Conservation (phyloP, 2,329 filamentous ascomycete species). For the Hypoxylon sp. region DNA sequence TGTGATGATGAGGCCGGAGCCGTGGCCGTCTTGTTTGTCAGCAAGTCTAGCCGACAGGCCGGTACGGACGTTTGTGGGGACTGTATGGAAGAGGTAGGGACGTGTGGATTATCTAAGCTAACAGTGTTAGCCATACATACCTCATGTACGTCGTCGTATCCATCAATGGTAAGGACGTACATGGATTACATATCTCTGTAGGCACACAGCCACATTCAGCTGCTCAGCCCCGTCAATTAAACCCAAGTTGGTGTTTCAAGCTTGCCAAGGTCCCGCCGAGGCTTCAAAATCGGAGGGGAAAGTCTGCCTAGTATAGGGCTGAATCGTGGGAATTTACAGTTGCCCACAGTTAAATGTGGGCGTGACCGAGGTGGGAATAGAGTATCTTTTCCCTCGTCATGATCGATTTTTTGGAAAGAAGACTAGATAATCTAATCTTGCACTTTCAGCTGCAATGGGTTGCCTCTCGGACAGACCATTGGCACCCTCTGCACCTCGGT, state of each 20-base stretch:
- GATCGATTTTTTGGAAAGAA: constrained; percentile 1
- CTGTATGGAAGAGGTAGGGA: constrained; percentile 12
- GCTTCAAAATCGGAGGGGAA: constrained; percentile 21
- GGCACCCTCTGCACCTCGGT: neutral
- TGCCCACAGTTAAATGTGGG: constrained; percentile 2
- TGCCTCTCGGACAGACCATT: constrained; percentile 26
- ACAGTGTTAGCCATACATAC: neutral
- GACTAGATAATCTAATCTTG: constrained; percentile 12
- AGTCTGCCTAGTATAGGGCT: constrained; percentile 44
- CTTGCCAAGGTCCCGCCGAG: constrained; percentile 12
- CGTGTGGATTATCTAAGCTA: neutral
- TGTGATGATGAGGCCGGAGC: constrained; percentile 18
- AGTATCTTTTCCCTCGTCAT: constrained; percentile 22
- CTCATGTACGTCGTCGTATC: neutral
- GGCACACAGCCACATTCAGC: constrained; percentile 29
- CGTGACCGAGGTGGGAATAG: constrained; percentile 25
- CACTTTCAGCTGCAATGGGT: constrained; percentile 22
- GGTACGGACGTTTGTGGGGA: constrained; percentile 21
- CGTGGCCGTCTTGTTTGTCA: constrained; percentile 9
- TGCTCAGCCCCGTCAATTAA: constrained; percentile 35
- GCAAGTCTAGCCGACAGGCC: constrained; percentile 11
- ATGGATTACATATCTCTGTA: neutral
- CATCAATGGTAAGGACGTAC: neutral
- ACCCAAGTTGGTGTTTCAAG: constrained; percentile 27
- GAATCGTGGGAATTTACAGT: constrained; percentile 28